These are phyloP conservation scores for Pseudogymnoascus sp. DNA, from an alignment of 2,329 filamentous ascomycete genomes.

Conservation along the genomic window DNA sequence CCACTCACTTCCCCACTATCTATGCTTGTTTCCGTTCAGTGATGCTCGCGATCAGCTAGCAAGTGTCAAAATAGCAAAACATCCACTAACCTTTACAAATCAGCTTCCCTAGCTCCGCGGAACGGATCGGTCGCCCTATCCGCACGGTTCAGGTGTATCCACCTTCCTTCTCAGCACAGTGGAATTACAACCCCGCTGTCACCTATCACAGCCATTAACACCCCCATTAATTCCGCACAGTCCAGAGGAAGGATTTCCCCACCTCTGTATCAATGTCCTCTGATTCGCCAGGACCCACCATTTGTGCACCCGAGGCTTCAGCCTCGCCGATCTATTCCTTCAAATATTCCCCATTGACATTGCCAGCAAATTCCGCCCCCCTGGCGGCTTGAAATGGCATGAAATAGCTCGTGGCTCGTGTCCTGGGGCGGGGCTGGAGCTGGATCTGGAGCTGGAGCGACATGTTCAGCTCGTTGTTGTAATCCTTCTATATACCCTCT, in stretches of 20 bases:
- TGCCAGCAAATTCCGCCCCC: background rate
- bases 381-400: background rate
- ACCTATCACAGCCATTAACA: background rate
- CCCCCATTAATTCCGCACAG: background rate
- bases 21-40: background rate
- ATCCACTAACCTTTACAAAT: background rate
- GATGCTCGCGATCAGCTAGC: background rate
- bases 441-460: background rate
- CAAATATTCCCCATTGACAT: background rate
- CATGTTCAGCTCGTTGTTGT: background rate
- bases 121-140: background rate
- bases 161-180: background rate
- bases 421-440: background rate
- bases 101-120: background rate
- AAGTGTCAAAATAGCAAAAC: background rate
- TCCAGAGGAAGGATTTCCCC: background rate
- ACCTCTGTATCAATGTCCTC: background rate
- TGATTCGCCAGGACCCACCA: background rate
- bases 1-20: background rate
- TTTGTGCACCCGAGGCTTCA: background rate
- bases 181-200: background rate
- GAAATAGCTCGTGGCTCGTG: background rate
- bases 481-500: slow-evolving; percentile 18
- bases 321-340: background rate
- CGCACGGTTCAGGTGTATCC: background rate